phyloP scores from a whole-genome alignment of 352 stramenopile genomes.

The Globisporangium camurandrum region DNA sequence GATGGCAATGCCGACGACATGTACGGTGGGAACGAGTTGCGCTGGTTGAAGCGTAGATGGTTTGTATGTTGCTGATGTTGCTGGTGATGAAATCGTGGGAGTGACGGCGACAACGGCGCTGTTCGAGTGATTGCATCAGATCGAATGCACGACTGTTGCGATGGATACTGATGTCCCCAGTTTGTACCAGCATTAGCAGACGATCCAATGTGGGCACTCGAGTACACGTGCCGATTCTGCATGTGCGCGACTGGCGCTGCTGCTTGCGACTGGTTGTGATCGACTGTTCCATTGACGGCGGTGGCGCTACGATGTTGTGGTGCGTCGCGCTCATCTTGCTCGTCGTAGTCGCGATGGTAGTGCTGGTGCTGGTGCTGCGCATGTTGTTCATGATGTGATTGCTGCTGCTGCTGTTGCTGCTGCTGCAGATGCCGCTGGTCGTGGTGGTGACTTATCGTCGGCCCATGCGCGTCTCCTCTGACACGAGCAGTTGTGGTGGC shows the following conservation, averaged over 20 bases:
- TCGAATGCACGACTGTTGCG: too few species aligned
- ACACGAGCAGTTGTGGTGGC: neutral
- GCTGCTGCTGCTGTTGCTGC: neutral
- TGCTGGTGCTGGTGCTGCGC: neutral
- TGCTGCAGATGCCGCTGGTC: neutral
- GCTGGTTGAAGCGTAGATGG: too few species aligned
- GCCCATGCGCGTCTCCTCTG: neutral
- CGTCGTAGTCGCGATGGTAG: neutral
- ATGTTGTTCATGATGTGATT: too few species aligned
- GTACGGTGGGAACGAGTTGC: neutral
- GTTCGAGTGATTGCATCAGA: too few species aligned
- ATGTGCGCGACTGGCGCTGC: neutral
- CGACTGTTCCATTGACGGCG: too few species aligned
- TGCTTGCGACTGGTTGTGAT: too few species aligned
- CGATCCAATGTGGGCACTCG: constrained; percentile 4
- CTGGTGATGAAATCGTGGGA: neutral
- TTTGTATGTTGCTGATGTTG: neutral
- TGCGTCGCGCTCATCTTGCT: neutral
- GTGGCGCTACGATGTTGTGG: too few species aligned
- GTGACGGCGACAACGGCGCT: neutral
- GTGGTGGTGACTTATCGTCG: neutral
- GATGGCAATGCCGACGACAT: neutral
- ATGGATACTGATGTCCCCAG: too few species aligned
- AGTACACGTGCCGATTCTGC: neutral
- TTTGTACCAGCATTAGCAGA: too few species aligned